Percentiles rank a stretch among this genome's conserved stretches.
Evolutionary conservation across 352 stramenopile species (phyloP).

Genomic region (Saprolegnia parasitica): DNA sequence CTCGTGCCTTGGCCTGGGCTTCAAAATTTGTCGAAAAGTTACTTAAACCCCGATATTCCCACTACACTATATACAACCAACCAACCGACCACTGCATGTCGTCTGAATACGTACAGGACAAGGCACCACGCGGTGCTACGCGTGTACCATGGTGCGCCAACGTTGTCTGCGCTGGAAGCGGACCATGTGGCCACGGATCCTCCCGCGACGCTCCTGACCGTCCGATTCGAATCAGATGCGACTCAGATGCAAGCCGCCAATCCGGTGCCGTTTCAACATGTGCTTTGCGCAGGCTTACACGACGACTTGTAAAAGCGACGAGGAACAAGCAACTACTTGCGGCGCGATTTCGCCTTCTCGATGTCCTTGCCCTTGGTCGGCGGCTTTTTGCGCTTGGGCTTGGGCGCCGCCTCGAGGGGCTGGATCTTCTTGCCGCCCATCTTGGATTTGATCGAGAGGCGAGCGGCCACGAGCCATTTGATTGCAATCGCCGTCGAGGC

Average conservation of each 20-base stretch:
- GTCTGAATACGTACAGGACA: neutral
- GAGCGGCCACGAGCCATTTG: constrained; percentile 71
- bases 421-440: constrained; percentile 55
- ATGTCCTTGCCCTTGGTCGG: constrained; percentile 51
- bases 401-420: constrained; percentile 48
- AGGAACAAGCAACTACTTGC: too few relatives aligned
- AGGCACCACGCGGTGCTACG: too few relatives aligned
- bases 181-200: too few relatives aligned
- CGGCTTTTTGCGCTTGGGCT: constrained; percentile 74
- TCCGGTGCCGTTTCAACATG: neutral
- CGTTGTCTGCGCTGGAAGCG: too few relatives aligned
- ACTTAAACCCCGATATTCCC: constrained; percentile 55
- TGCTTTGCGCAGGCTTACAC: constrained; percentile 23
- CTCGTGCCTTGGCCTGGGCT: constrained; percentile 91
- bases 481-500: constrained; percentile 75
- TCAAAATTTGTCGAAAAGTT: constrained; percentile 95
- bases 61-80: neutral
- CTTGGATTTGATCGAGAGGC: constrained; percentile 39
- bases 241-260: too few relatives aligned
- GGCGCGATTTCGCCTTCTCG: constrained; percentile 58
- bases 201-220: too few relatives aligned
- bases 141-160: too few relatives aligned
- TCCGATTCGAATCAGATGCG: too few relatives aligned
- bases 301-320: too few relatives aligned
- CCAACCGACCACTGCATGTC: neutral